Base-by-base conservation (phyloP, 257 asterid genomes). In the Solanum pennellii region DNA sequence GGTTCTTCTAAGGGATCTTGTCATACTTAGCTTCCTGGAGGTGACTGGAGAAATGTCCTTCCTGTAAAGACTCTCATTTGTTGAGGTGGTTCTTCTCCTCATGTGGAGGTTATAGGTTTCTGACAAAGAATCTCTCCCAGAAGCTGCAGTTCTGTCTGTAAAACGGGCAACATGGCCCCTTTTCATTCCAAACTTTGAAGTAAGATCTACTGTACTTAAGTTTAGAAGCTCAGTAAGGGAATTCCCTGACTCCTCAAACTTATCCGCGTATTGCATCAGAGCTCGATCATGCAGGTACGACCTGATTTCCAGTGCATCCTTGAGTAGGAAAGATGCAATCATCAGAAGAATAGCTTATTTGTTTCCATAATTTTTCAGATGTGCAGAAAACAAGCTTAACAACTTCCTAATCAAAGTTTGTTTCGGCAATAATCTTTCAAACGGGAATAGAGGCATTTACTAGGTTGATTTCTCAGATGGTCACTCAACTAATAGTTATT, bases 231-330 rank as follows among this genome's bases (percentile, higher is more conserved):
- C 92, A 1, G 92, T 87, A 83, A 94, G 91, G 71, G 93, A 89
- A 88, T 94, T 96, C 60, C 93, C 89, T 0, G 95, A 84, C 49
- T 89, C 92, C 88, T 96, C 96, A n/a, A 96, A 89, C 84, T 85
- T 89, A 88, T 95, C 94, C 5, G 93, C 93, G 23, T 95, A 94
- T 85, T 90, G 92, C 95, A 94, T 94, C 91, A 94, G 90, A 6
- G 91, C 89, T 18, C 93, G 94, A 90, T 92, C 95, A 85, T 95
- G 98, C 90, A 95, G 94, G 93, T 94, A 94, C 39, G 98, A 89
- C 89, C 97, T 93, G 62, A 94, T 94, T 88, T 94, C 95, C 74
- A 94, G 89, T 60, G 98, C 95, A 88, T 93, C 97, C 98, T 95
- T 87, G 88, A 83, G 85, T 71, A 79, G 74, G 82, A 45, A 39